Evolutionary conservation across 2,329 filamentous ascomycete genomes (phyloP).

Genomic region (Cercospora zeae-maydis): DNA sequence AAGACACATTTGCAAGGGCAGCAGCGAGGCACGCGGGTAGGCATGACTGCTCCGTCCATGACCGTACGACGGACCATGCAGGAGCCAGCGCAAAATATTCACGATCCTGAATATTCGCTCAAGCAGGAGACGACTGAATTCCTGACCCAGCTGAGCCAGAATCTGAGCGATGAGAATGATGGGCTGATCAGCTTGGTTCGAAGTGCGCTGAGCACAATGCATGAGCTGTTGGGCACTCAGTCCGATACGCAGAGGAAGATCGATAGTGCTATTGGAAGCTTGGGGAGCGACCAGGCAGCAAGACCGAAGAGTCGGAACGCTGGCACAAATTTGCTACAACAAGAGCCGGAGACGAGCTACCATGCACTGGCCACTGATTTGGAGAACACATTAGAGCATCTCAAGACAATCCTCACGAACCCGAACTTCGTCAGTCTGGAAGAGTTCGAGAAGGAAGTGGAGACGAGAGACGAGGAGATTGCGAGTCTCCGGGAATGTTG

Average conservation of each 20-base stretch:
- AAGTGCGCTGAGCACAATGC: slow-evolving; percentile 67
- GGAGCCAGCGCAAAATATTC: slow-evolving; percentile 49
- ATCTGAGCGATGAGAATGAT: slow-evolving; percentile 89
- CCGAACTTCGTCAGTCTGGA: slow-evolving; percentile 95
- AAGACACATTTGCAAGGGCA: slow-evolving; percentile 78
- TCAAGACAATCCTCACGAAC: slow-evolving; percentile 82
- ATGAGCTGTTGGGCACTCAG: slow-evolving; percentile 57
- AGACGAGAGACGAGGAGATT: slow-evolving; percentile 90
- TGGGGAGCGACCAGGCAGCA: slow-evolving; percentile 27
- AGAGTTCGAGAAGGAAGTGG: slow-evolving; percentile 89
- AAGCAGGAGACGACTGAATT: slow-evolving; percentile 88
- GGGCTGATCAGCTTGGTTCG: slow-evolving; percentile 68
- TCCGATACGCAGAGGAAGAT: slow-evolving; percentile 32
- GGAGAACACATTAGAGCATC: slow-evolving; percentile 72
- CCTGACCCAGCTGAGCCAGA: slow-evolving; percentile 76
- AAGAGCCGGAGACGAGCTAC: slow-evolving; percentile 57
- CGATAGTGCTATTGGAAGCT: slow-evolving; percentile 34
- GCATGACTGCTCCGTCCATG: slow-evolving; percentile 48
- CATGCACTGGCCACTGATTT: slow-evolving; percentile 70
- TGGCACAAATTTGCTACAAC: slow-evolving; percentile 35
- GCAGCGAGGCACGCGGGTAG: slow-evolving; percentile 48
- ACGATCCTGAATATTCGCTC: slow-evolving; percentile 63
- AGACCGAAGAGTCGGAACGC: slow-evolving; percentile 21
- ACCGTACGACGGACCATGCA: slow-evolving; percentile 45
- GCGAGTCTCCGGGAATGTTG: slow-evolving; percentile 75